Conservation (phyloP, 1,139 yeast genomes). For the Lodderomyces beijingensis region DNA sequence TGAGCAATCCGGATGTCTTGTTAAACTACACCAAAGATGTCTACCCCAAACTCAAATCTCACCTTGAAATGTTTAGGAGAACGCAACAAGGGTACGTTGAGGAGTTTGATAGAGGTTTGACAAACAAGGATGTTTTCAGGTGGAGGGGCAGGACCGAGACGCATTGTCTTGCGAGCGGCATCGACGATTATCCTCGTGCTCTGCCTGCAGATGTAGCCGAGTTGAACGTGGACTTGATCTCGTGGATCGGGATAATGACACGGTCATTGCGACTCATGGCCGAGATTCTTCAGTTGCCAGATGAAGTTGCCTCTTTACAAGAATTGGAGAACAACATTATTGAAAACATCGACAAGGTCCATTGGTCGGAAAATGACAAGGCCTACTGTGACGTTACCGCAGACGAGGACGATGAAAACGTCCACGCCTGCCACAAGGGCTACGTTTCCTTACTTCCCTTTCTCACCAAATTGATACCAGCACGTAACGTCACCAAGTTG, state of each 20-base stretch:
- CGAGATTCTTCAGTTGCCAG: constrained; percentile 59
- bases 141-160: constrained; percentile 91
- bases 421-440: constrained; percentile 80
- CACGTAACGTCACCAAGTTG: constrained; percentile 45
- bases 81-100: constrained; percentile 75
- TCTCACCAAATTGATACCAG: constrained; percentile 62
- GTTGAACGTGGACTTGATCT: constrained; percentile 78
- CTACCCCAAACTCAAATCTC: constrained; percentile 72
- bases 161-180: constrained; percentile 88
- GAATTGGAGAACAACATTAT: constrained; percentile 53
- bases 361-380: constrained; percentile 68
- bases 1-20: constrained; percentile 60
- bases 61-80: constrained; percentile 79
- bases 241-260: constrained; percentile 95
- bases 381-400: constrained; percentile 85
- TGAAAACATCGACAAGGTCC: constrained; percentile 63
- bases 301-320: constrained; percentile 37
- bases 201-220: constrained; percentile 81
- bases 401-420: constrained; percentile 63
- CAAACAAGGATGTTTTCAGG: constrained; percentile 64
- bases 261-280: constrained; percentile 77
- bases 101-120: constrained; percentile 64
- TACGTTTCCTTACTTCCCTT: constrained; percentile 86
- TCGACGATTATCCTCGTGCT: constrained; percentile 94
- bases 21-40: constrained; percentile 57